These are phyloP conservation scores for Cornus controversa DNA, from an alignment of 148 eudicot species.

Conservation along the genomic window DNA sequence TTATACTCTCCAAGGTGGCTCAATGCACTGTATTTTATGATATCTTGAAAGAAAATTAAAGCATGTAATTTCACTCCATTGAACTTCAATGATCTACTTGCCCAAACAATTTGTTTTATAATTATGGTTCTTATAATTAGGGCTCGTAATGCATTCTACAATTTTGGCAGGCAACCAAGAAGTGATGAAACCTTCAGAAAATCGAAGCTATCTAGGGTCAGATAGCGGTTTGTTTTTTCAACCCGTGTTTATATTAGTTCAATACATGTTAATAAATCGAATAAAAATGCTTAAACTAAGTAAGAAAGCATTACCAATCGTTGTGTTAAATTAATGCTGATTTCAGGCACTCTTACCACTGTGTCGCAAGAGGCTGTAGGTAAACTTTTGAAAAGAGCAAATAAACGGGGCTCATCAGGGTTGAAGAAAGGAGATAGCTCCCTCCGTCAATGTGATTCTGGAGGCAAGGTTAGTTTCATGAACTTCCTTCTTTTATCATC, in stretches of 20 bases:
- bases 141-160: neutral
- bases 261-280: neutral
- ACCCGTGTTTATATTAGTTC: neutral
- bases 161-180: slow-evolving; percentile 12
- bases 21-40: neutral
- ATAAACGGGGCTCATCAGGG: slow-evolving; percentile 24
- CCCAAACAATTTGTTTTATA: neutral
- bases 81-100: neutral
- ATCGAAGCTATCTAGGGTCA: slow-evolving; percentile 1
- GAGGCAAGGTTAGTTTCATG: slow-evolving; percentile 27
- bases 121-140: neutral
- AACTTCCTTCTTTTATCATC: neutral
- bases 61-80: neutral
- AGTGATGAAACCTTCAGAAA: slow-evolving; percentile 8
- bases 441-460: slow-evolving; percentile 24
- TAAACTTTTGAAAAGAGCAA: slow-evolving; percentile 38
- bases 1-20: neutral
- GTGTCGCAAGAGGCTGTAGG: slow-evolving; percentile 44
- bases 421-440: slow-evolving; percentile 30
- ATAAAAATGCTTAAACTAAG: too few species aligned
- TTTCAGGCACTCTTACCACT: slow-evolving; percentile 40
- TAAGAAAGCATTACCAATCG: neutral
- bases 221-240: slow-evolving; percentile 22
- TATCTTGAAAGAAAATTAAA: neutral
- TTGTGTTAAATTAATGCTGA: neutral